These are phyloP conservation scores for Chrysosporium queenslandicum DNA, from an alignment of 2,329 filamentous ascomycete species.

Conservation along the genomic window DNA sequence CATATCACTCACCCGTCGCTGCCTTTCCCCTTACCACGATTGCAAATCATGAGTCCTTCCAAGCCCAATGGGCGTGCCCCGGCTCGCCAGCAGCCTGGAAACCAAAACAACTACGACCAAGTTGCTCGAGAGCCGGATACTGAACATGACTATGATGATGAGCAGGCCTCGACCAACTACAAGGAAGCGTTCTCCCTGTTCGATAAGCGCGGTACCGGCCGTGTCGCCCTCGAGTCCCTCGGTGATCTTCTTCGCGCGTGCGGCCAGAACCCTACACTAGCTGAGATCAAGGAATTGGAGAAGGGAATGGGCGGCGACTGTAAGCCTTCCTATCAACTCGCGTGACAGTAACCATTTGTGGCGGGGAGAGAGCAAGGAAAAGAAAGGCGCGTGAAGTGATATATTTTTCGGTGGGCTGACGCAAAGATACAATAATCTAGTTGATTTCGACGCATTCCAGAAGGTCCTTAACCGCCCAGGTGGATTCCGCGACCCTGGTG, in stretches of 20 bases:
- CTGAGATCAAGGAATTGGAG: conserved; percentile 87
- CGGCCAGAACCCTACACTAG: conserved; percentile 91
- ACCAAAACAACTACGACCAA: background rate
- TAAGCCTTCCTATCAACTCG: conserved; percentile 46
- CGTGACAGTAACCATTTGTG: background rate
- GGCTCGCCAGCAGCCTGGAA: background rate
- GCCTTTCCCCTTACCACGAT: background rate
- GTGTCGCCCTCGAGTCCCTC: conserved; percentile 73
- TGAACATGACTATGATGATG: conserved; percentile 8
- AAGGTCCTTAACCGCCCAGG: conserved; percentile 94
- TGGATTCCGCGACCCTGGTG: conserved; percentile 94
- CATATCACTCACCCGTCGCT: background rate
- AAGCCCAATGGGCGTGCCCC: background rate
- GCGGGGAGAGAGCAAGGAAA: background rate
- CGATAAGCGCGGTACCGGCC: conserved; percentile 96
- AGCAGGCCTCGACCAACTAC: conserved; percentile 84
- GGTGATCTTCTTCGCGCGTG: conserved; percentile 93
- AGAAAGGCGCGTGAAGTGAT: no score
- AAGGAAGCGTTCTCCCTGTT: conserved; percentile 99
- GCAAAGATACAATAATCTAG: conserved; percentile 39
- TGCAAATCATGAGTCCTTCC: conserved; percentile 8
- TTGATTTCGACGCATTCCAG: conserved; percentile 96
- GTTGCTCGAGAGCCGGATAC: background rate
- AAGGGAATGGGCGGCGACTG: conserved; percentile 82
- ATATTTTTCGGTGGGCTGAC: no score